Conservation (phyloP, 2,329 filamentous ascomycete species). For the Xylaria sp. region DNA sequence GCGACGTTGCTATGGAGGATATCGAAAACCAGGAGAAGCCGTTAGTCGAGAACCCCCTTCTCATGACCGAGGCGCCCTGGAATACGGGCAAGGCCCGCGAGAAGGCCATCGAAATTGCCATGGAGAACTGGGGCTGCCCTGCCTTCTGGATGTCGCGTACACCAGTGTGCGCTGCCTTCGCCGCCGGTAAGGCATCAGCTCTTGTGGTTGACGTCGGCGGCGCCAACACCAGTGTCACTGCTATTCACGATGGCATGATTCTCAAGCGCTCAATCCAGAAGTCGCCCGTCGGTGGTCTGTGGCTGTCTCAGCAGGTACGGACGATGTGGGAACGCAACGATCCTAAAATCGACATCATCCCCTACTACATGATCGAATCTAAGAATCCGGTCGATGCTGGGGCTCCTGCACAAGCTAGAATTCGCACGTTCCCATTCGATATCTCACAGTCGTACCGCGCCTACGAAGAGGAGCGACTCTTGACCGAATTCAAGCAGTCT, state of each 20-base stretch:
- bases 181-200: conserved; percentile 86
- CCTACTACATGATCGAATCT: conserved; percentile 80
- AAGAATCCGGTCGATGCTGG: conserved; percentile 88
- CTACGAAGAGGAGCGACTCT: conserved; percentile 84
- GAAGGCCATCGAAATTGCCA: conserved; percentile 90
- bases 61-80: conserved; percentile 94
- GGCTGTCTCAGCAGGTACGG: conserved; percentile 83
- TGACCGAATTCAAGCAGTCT: conserved; percentile 96
- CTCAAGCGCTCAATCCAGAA: conserved; percentile 84
- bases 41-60: conserved; percentile 79
- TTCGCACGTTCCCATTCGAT: conserved; percentile 61
- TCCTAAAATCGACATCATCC: conserved; percentile 67
- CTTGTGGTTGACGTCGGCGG: conserved; percentile 54
- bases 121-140: conserved; percentile 94
- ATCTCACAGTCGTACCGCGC: conserved; percentile 66
- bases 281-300: conserved; percentile 81
- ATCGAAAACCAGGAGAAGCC: conserved; percentile 66
- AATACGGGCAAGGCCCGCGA: conserved; percentile 83
- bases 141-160: conserved; percentile 91
- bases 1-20: conserved; percentile 55
- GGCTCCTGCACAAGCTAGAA: conserved; percentile 68
- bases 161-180: conserved; percentile 85
- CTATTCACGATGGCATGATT: conserved; percentile 90
- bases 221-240: conserved; percentile 36
- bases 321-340: conserved; percentile 67